phyloP scores from a whole-genome alignment of 2,329 filamentous ascomycete species.

The Chaetomiaceae sp. region DNA sequence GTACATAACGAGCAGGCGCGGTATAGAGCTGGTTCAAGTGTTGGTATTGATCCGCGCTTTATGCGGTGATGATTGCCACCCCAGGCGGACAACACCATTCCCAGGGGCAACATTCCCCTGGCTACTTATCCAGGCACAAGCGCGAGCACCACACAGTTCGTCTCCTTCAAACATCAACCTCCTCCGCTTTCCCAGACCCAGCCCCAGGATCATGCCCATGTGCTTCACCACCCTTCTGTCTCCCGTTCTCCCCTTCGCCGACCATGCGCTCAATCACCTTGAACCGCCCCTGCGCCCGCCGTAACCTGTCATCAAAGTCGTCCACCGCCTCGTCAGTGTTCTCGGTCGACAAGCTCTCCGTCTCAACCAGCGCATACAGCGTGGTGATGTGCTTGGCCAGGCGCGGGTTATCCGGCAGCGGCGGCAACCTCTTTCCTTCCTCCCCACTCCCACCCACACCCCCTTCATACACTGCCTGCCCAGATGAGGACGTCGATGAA shows the following conservation, averaged over 20 bases:
- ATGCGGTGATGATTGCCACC: neutral
- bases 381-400: conserved; percentile 72
- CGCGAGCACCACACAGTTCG: neutral
- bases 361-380: conserved; percentile 74
- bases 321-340: conserved; percentile 88
- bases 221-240: neutral
- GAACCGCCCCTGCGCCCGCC: conserved; percentile 75
- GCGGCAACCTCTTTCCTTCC: conserved; percentile 30
- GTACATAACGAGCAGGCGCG: conserved; percentile 26
- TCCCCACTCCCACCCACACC: neutral
- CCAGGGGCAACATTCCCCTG: too few species aligned
- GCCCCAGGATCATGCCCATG: conserved; percentile 7
- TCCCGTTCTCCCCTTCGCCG: conserved; percentile 32
- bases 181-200: neutral
- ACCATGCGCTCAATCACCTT: conserved; percentile 77
- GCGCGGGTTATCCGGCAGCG: conserved; percentile 56
- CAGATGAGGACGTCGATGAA: too few species aligned
- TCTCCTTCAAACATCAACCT: neutral
- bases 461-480: neutral
- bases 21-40: conserved; percentile 9
- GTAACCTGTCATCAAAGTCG: conserved; percentile 85
- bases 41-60: neutral
- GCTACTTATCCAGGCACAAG: too few species aligned
- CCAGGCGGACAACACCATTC: too few species aligned
- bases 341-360: conserved; percentile 67